Conservation (phyloP, 2,329 filamentous ascomycete genomes). For the Curvularia verruculosa region DNA sequence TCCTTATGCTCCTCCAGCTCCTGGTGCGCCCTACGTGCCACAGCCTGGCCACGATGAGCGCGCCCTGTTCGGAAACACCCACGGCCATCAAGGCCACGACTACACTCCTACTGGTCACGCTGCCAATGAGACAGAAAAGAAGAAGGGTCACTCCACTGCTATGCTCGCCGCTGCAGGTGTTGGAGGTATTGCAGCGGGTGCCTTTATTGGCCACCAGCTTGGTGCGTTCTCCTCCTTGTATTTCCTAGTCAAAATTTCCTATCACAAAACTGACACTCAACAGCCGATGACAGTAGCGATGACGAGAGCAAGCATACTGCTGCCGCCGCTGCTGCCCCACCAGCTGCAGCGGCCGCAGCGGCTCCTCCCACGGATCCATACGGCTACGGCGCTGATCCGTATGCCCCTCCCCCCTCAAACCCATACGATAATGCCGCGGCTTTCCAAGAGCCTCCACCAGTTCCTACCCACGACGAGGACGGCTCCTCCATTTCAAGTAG, state of each 20-base stretch:
- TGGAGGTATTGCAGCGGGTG: constrained; percentile 66
- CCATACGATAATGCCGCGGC: constrained; percentile 24
- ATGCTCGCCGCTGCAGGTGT: constrained; percentile 63
- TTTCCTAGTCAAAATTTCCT: background rate
- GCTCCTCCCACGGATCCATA: constrained; percentile 22
- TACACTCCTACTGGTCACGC: constrained; percentile 33
- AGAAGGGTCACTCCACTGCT: constrained; percentile 52
- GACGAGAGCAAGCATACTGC: constrained; percentile 38
- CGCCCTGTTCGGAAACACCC: constrained; percentile 38
- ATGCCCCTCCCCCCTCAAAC: constrained; percentile 20
- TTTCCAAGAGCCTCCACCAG: constrained; percentile 38
- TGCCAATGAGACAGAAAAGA: constrained; percentile 41
- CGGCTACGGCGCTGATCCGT: constrained; percentile 21
- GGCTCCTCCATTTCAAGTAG: constrained; percentile 49
- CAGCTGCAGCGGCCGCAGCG: constrained; percentile 25
- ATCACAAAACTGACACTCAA: constrained; percentile 12
- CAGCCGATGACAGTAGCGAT: constrained; percentile 34
- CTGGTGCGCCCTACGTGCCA: constrained; percentile 31
- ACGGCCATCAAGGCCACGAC: constrained; percentile 34
- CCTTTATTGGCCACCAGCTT: constrained; percentile 61
- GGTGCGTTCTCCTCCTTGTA: constrained; percentile 52
- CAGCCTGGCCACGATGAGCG: constrained; percentile 36
- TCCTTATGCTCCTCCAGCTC: constrained; percentile 41
- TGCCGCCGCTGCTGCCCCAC: constrained; percentile 12
- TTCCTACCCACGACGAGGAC: constrained; percentile 52